phyloP scores from a whole-genome alignment of 83 land plant genomes.

The Thuja plicata region DNA sequence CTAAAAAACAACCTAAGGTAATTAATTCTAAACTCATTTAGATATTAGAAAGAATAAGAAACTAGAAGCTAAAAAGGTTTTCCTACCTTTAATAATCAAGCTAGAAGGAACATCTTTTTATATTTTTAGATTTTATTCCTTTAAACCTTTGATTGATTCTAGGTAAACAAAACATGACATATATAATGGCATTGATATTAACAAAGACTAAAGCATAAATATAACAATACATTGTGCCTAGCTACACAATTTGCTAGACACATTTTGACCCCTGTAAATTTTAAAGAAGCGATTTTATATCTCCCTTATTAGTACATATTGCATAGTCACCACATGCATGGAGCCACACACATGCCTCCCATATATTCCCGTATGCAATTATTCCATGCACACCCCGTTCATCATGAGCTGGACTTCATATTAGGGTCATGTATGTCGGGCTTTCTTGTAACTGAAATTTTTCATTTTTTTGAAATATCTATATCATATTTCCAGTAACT shows the following conservation, averaged over 20 bases:
- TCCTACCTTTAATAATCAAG: no score
- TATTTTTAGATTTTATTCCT: no score
- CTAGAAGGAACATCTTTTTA: no score
- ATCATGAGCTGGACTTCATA: not conserved
- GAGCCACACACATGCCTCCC: not conserved
- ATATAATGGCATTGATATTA: no score
- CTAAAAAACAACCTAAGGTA: no score
- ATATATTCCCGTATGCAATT: not conserved
- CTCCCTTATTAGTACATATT: not conserved
- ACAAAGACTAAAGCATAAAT: no score
- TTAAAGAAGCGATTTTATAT: not conserved
- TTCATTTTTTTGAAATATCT: not conserved
- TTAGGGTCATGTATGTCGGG: not conserved
- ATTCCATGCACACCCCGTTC: not conserved
- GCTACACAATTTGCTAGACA: not conserved
- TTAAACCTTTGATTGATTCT: no score
- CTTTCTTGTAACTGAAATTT: not conserved
- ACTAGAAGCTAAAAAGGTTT: no score
- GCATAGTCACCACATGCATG: not conserved
- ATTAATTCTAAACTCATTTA: no score
- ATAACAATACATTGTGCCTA: no score
- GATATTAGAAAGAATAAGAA: no score
- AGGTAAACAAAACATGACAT: no score
- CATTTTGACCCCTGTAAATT: not conserved
- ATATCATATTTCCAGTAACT: not conserved